These are phyloP conservation scores for Aspergillus fumigatus DNA, from an alignment of 2,329 filamentous ascomycete genomes.

Conservation along the genomic window DNA sequence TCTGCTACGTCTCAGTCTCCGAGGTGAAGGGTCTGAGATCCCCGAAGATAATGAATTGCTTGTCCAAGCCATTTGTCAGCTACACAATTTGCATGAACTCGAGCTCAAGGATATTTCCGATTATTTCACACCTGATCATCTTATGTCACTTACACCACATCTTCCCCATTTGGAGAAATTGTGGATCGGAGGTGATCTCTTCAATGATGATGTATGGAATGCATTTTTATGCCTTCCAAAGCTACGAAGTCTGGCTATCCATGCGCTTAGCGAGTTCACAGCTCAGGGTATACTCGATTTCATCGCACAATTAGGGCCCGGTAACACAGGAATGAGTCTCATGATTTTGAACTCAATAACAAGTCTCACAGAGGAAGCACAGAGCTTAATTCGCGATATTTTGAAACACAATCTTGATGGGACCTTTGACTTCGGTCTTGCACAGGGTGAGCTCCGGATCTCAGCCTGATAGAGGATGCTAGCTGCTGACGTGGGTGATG, in stretches of 20 bases:
- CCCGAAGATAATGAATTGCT: constrained; percentile 25
- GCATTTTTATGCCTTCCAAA: constrained; percentile 24
- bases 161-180: constrained; percentile 30
- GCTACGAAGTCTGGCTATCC: constrained; percentile 26
- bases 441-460: constrained; percentile 11
- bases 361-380: constrained; percentile 22
- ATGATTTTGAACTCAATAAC: constrained; percentile 23
- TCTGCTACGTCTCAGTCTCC: constrained; percentile 26
- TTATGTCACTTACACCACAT: constrained; percentile 22
- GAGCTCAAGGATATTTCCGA: constrained; percentile 33
- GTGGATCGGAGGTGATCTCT: constrained; percentile 28
- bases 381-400: constrained; percentile 25
- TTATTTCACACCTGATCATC: constrained; percentile 27
- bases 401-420: constrained; percentile 17
- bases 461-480: neutral
- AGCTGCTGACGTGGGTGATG: constrained; percentile 7
- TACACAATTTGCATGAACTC: constrained; percentile 27
- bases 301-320: constrained; percentile 22
- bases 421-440: constrained; percentile 21
- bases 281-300: constrained; percentile 28
- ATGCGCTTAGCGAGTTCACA: constrained; percentile 31
- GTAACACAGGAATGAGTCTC: constrained; percentile 27
- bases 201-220: constrained; percentile 24
- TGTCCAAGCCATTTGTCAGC: constrained; percentile 24
- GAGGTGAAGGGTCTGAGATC: constrained; percentile 25